Evolutionary conservation across 2,329 filamentous ascomycete species (phyloP), one percentile per base, ranked within the genome.

Genomic region (Elsinoe necatrix): DNA sequence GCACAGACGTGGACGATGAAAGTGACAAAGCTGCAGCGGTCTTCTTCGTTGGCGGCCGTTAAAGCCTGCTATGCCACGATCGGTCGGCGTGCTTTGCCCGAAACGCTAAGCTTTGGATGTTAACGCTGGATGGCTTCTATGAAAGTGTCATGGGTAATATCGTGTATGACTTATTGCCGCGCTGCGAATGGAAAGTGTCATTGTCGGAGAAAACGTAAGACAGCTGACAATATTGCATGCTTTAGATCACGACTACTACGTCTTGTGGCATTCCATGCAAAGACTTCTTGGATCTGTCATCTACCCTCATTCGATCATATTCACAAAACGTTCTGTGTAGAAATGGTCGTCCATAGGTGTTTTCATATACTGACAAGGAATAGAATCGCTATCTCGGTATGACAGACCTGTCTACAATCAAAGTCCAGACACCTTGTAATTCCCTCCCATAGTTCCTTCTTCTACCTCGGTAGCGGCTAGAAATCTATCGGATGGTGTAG

Each of bases 391-490:
- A 12, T 18, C 45, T 50, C 45, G 27, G 27, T 3, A 8, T 12
- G 14, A 8, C 25, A 23, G 23, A 7, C 12, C 25, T 34, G 11
- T 11, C n/a, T 11, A 2, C 4, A 34, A 31, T 52, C 20, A 52
- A 25, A 56, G 31, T 4, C 54, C 54, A 21, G 39, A 48, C 11
- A 56, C 54, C 25, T 42, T 56, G 42, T 56, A 56, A 18, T 56
- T 56, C 9, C 54, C 54, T 23, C 54, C 54, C 54, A 56, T 56
- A 3, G 54, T 56, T 5, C 54, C 54, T 20, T 56, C 54, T 48
- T 56, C 54, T 45, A 56, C 54, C 23, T 48, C 18, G n/a, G 54
- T 47, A 20, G 54, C 54, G 29, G 23, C 27, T 37, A 34, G 16
- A 47, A 47, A 56, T 45, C 54, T 11, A 56, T 56, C 54, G 23